A percentile compares a stretch with the other conserved stretches of the same genome.
phyloP scores from a whole-genome alignment of 2,329 filamentous ascomycete species.

The Xylariaceae sp. region DNA sequence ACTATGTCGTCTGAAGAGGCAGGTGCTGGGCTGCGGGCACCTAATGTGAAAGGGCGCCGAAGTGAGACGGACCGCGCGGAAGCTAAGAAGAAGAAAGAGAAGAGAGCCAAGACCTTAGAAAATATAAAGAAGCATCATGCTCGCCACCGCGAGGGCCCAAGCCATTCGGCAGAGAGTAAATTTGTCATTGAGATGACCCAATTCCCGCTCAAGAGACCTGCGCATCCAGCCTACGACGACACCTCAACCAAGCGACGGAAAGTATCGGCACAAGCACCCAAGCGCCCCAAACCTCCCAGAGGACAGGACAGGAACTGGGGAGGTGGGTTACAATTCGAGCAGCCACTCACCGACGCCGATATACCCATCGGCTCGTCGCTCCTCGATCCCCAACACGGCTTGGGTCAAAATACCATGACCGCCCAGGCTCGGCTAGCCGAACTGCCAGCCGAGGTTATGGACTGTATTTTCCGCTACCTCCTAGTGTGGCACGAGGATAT shows the following conservation, averaged over 20 bases:
- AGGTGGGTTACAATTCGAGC: background rate
- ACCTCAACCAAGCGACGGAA: background rate
- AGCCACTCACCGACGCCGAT: too few relatives aligned
- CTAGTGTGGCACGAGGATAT: slow-evolving; percentile 29
- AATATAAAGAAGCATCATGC: background rate
- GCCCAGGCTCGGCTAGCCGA: slow-evolving; percentile 13
- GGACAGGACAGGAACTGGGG: background rate
- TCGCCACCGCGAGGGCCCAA: background rate
- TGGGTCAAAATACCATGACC: slow-evolving; percentile 1
- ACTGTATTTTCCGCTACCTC: slow-evolving; percentile 30
- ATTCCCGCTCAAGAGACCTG: background rate
- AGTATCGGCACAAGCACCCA: background rate
- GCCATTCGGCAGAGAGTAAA: background rate
- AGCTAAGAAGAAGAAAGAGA: background rate
- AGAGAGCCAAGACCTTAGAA: background rate
- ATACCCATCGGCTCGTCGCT: background rate
- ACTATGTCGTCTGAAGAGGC: too few relatives aligned
- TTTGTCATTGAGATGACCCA: background rate
- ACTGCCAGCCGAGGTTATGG: slow-evolving; percentile 29
- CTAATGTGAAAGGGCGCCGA: too few relatives aligned
- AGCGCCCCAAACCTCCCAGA: background rate
- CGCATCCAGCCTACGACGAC: background rate
- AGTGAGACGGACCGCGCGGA: too few relatives aligned
- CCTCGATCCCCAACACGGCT: background rate
- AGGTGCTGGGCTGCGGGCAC: too few relatives aligned